Evolutionary conservation across 2,329 filamentous ascomycete genomes (phyloP), one percentile per base, ranked within the genome.

Genomic region (Kalmusia sp.): DNA sequence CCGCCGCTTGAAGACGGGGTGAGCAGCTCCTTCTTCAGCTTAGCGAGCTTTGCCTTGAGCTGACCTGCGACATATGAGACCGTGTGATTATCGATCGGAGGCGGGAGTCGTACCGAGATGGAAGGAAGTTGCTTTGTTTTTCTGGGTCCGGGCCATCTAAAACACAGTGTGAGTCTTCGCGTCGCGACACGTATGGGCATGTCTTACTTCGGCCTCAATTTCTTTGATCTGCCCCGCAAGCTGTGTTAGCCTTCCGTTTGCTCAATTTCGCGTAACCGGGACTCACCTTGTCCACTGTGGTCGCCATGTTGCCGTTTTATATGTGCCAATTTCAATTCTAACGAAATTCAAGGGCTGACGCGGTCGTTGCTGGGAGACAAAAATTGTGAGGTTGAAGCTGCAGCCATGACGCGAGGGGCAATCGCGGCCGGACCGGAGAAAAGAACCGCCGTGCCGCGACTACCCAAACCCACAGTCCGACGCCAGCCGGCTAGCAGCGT

Each of bases 31-130:
- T 92, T 87, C 84, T 97, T 98, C 70, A 99, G 84, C 81, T 99
- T 99, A 41, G 95, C 93, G 71, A 99, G 86, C 79, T 99, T 99
- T 62, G 95, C 95, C 80, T 99, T 99, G 65, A 99, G 82, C 79
- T 98, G 93, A 70, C 85, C 84, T 84, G 60, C 58, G 49, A 39
- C 47, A 34, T 61, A 58, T 71, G 50, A 72, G 69, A 63, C 39
- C 44, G 55, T 45, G 53, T 48, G 19, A 34, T 40, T n/a, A 38
- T 19, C 21, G 30, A 33, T 39, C 33, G 22, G 15, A 22, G n/a
- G 47, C 8, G 22, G 21, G 49, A 14, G 27, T n/a, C 44, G 50
- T 74, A 78, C 91, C 92, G 77, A 97, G 81, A 84, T 97, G 93
- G 77, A 88, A 96, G 43, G 92, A 93, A 11, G 92, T 96, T 49